Evolutionary conservation across 2,329 filamentous ascomycete species (phyloP), one percentile per base, ranked within the genome.

Genomic region (Sclerotinia minor): DNA sequence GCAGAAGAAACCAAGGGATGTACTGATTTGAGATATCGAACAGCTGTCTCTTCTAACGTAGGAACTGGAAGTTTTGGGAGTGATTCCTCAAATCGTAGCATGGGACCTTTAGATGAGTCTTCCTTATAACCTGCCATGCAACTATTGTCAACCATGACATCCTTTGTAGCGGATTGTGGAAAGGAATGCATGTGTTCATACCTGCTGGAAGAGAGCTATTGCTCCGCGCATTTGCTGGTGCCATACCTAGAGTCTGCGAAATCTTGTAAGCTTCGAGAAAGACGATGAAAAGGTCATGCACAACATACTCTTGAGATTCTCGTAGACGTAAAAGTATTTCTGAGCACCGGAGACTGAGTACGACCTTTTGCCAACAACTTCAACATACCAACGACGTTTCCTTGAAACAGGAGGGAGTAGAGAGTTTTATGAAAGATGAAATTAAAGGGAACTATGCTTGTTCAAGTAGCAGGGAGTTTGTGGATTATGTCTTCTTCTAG

Each of bases 71-170:
- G 84, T 49, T 84, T 85, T 55, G 92, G 92, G 44, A 96, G 85
- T n/a, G 91, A 94, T 49, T 94, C 91, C 78, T 96, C 91, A 79
- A 91, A 96, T 73, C 92, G 87, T 73, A 95, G 84, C 90, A 92
- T 95, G 58, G 87, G 83, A 65, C 91, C 91, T 78, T 92, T 94
- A 75, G 87, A 88, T 75, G 84, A 84, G 79, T 95, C 91, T 81
- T 95, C 92, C 75, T 84, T 87, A 81, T 95, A 94, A 74, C 89
- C 91, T 92, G 75, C 11, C 41, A 49, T 45, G 17, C 45, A 61
- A 38, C n/a, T 73, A 44, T 74, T n/a, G 54, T 66, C 41, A 66
- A 24, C 35, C 3, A 9, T 52, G 13, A 29, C 8, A 6, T n/a
- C 26, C 19, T 44, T 60, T 3, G n/a, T 35, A 68, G 26, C 45